These are phyloP conservation scores for Choiromyces venosus DNA, from an alignment of 495 filamentous ascomycete species.

Conservation along the genomic window DNA sequence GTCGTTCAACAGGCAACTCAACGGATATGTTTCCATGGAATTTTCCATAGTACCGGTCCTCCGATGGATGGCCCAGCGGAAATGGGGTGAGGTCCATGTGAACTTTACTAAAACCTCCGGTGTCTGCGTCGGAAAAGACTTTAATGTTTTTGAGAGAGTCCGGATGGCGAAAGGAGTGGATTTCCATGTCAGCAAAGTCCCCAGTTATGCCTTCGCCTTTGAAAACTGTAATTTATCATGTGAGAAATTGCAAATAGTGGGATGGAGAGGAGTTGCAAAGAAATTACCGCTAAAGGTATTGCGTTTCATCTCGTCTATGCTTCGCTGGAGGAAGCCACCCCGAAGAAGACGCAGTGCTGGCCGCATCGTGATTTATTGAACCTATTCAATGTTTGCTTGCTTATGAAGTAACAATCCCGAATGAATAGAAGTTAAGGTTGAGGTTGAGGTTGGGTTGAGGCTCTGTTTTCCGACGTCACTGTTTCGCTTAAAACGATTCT, in stretches of 20 bases:
- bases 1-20: slow-evolving; percentile 66
- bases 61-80: slow-evolving; percentile 10
- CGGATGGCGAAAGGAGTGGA: slow-evolving; percentile 62
- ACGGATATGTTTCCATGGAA: slow-evolving; percentile 88
- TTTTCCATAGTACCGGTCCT: slow-evolving; percentile 53
- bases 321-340: slow-evolving; percentile 57
- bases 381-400: slow-evolving; percentile 6
- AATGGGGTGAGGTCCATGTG: slow-evolving; percentile 61
- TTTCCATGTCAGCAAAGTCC: slow-evolving; percentile 53
- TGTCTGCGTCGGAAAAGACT: slow-evolving; percentile 75
- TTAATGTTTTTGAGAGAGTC: slow-evolving; percentile 63
- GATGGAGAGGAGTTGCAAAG: neutral
- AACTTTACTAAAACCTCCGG: slow-evolving; percentile 76
- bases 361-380: slow-evolving; percentile 18
- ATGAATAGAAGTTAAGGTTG: slow-evolving; percentile 3
- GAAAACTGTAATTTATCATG: slow-evolving; percentile 42
- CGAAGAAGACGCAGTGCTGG: slow-evolving; percentile 32
- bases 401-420: neutral
- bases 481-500: neutral
- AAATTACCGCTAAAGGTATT: slow-evolving; percentile 53
- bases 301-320: slow-evolving; percentile 61
- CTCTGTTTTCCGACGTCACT: neutral
- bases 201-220: slow-evolving; percentile 53
- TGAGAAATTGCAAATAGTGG: slow-evolving; percentile 16
- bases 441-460: slow-evolving; percentile 4